Evolutionary conservation across 768 basidiomycete genomes (phyloP), one percentile per base, ranked within the genome.

Genomic region (Gymnopilus junonius): DNA sequence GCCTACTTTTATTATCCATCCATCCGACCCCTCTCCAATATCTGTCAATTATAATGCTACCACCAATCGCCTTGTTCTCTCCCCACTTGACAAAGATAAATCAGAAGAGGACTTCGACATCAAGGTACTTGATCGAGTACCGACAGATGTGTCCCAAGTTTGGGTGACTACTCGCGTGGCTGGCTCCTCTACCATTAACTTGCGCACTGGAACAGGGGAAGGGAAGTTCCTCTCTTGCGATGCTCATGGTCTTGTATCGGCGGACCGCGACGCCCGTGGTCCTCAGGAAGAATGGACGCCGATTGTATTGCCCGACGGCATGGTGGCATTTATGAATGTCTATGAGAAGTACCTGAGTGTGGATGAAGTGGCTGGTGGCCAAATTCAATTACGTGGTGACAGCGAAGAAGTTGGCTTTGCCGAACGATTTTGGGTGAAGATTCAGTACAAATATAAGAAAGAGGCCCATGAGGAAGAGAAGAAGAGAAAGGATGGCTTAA

Each of bases 221-320:
- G 93, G 93, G 10, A 95, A 95, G 76, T 97, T 95, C 74, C 78
- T 97, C 50, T 94, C 92, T 8, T 93, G 91, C 76, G 93, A 96
- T 78, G 83, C 88, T 64, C 88, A 93, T 69, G 95, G 95, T 7
- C 79, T 94, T 20, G 90, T 97, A 14, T 86, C 89, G 65, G 89
- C 92, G 45, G 90, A 93, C 71, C 82, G 92, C 48, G 95, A 97
- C 70, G 95, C 95, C 27, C 85, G 95, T 32, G 95, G 95, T 1
- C 91, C 93, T 4, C 93, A 97, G 75, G 95, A 97, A 75, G 95
- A 96, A 75, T 97, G 94, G 93, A 92, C 91, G 3, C 91, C 94
- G 15, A 85, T 94, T 25, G 79, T 95, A 59, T 75, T 93, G 23
- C 87, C 91, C 10, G 92, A 92, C 64, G 93, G 92, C 42, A 93